Evolutionary conservation across 768 basidiomycete genomes (phyloP).

Genomic region (Russula griseocarnosa): DNA sequence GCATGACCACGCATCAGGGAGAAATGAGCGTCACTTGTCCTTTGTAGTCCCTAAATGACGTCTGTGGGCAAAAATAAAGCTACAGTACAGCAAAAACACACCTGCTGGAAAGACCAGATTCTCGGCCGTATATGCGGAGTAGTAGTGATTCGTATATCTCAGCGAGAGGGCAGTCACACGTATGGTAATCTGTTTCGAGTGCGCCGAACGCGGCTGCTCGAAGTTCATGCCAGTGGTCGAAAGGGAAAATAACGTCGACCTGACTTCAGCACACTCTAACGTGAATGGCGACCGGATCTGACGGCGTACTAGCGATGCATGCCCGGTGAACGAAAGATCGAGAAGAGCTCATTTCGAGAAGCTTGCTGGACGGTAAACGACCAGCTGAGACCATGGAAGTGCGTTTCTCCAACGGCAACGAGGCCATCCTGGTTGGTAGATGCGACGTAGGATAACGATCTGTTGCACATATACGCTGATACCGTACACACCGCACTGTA

Average conservation of each 20-base stretch:
- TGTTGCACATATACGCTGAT: background rate
- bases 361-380: conserved; percentile 19
- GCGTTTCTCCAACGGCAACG: conserved; percentile 21
- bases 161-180: conserved; percentile 41
- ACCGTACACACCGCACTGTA: too few species aligned
- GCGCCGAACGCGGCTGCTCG: conserved; percentile 40
- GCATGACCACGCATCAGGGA: conserved; percentile 61
- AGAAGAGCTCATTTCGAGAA: conserved; percentile 12
- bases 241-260: conserved; percentile 63
- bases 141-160: conserved; percentile 41
- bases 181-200: conserved; percentile 45
- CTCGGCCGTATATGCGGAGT: conserved; percentile 36
- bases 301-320: conserved; percentile 9
- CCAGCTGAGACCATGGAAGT: conserved; percentile 24
- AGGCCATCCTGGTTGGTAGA: conserved; percentile 2
- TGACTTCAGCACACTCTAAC: conserved; percentile 31
- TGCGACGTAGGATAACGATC: background rate
- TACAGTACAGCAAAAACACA: conserved; percentile 29
- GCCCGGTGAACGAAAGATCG: conserved; percentile 28
- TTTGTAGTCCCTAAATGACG: background rate
- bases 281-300: conserved; percentile 2
- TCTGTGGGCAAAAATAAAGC: conserved; percentile 11
- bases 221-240: conserved; percentile 38
- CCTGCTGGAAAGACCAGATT: conserved; percentile 24
- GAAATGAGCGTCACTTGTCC: conserved; percentile 16